Evolutionary conservation across 2,329 filamentous ascomycete species (phyloP), one percentile per base, ranked within the genome.

Genomic region (Pyrenochaeta sp.): DNA sequence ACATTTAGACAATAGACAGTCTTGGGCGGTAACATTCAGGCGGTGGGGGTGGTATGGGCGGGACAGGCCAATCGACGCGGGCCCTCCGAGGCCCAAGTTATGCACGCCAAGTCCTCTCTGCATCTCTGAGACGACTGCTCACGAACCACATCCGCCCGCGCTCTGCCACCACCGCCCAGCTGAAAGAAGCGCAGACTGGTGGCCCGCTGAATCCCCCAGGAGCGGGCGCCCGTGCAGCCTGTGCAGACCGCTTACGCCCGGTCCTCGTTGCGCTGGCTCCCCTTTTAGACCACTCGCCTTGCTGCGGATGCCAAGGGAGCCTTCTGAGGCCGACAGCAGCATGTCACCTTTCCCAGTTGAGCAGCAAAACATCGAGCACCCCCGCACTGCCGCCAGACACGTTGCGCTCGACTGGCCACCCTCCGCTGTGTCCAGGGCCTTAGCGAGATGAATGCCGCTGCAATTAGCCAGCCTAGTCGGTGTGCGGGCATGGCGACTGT

Each of bases 1-100:
- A 48, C 37, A 51, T 44, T 58, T 58, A 55, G 56, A 48, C 11
- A 53, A 46, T 58, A 60, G 44, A 47, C 39, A 56, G 54, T 37
- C 21, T 60, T 43, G 14, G 36, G 3, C 11, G 21, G 55, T 55
- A 57, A 48, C 20, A 9, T 51, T 53, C 32, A 20, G 39, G 29
- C 23, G 32, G 26, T 40, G 30, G 41, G 44, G 18, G 37, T 24
- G 43, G 30, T 21, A 46, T 50, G 48, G 46, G 50, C 36, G 8
- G 4, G 30, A 18, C 24, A 35, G 26, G 36, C 53, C 46, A 56
- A 43, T 43, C 24, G 49, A 36, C 27, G 30, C 41, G 41, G 44
- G 22, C 38, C 23, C 44, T 46, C 39, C 50, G 48, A 30, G 34
- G 41, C 10, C 24, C 35, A 29, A 41, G 30, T 46, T 32, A 41